Percentiles rank a stretch among this genome's conserved stretches.
Conservation (phyloP, 371 early-diverging fungal genomes). For the Phascolomyces articulosus region DNA sequence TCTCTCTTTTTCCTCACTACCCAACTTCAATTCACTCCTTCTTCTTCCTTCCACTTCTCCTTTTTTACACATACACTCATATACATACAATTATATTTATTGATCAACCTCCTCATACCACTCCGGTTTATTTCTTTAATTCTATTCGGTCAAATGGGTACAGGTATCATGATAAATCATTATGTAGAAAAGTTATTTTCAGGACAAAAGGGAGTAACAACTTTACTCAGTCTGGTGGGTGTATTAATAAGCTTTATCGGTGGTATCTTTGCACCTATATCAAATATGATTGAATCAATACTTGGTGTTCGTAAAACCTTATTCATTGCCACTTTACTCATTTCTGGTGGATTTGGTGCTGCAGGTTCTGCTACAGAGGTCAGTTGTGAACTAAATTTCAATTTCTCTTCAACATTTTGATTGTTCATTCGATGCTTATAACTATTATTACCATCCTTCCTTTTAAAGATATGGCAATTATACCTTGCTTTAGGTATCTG, state of each 20-base stretch:
- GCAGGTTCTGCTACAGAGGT: constrained; percentile 27
- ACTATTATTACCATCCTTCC: background rate
- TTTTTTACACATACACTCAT: too few species aligned
- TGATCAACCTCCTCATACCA: too few species aligned
- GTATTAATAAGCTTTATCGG: constrained; percentile 13
- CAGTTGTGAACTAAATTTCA: background rate
- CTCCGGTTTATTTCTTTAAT: background rate
- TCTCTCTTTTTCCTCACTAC: too few species aligned
- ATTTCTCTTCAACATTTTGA: too few species aligned
- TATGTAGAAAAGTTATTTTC: constrained; percentile 18
- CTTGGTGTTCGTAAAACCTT: constrained; percentile 7
- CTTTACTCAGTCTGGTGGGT: constrained; percentile 19
- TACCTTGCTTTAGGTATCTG: constrained; percentile 63
- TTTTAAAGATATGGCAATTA: constrained; percentile 53
- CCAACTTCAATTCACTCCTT: too few species aligned
- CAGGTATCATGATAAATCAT: constrained; percentile 22
- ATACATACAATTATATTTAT: too few species aligned
- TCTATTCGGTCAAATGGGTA: background rate
- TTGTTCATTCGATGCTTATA: too few species aligned
- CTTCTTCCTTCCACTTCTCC: too few species aligned
- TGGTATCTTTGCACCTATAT: constrained; percentile 11
- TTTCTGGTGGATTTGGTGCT: constrained; percentile 17
- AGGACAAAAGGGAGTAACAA: background rate
- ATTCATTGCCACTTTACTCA: constrained; percentile 11
- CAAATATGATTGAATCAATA: constrained; percentile 13